Evolutionary conservation across 2,329 filamentous ascomycete genomes (phyloP), one percentile per base, ranked within the genome.

Genomic region (Dactylellina drechsleri): DNA sequence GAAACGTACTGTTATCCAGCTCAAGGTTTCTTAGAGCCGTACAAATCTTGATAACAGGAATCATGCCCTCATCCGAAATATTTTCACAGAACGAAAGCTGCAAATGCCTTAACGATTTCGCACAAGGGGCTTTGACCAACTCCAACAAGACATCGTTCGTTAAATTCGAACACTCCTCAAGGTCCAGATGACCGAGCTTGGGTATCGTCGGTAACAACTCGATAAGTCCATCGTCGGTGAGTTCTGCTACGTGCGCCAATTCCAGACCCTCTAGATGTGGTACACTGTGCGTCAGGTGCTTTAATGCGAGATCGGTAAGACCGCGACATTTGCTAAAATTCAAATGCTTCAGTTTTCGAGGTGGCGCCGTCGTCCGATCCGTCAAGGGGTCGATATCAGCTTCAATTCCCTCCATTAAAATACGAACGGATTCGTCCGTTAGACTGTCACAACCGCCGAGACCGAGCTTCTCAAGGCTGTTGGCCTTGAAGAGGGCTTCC

Each of bases 51-150:
- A 98, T 85, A 1, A 97, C 84, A 0, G 91, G 91, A 0, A 97
- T 85, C 87, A 97, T 91, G 66, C 94, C 94, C 0, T 85, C 83
- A 80, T 98, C 95, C 23, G 92, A 89, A 1, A 99, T 82, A 66
- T 87, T 89, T 81, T 96, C 94, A 81, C 95, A 99, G 81, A 93
- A 96, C 79, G 92, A 94, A 78, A 98, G 86, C 64, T 92, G 93
- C 4, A 98, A 86, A 80, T 97, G 93, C 77, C 91, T 86, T 5
- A 99, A 85, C 20, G 83, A 85, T 0, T 86, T 82, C 0, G 90
- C 90, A 80, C 92, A 96, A 0, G 92, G 90, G 0, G 92, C 87
- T 78, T 88, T 90, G 56, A 92, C 89, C 6, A 99, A 85, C 76
- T 91, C 88, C 66, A 92, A 86, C 1, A 97, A 83, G 0, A 92